Base-by-base conservation (phyloP, 257 asterid species). In the Gentiana macrophylla region DNA sequence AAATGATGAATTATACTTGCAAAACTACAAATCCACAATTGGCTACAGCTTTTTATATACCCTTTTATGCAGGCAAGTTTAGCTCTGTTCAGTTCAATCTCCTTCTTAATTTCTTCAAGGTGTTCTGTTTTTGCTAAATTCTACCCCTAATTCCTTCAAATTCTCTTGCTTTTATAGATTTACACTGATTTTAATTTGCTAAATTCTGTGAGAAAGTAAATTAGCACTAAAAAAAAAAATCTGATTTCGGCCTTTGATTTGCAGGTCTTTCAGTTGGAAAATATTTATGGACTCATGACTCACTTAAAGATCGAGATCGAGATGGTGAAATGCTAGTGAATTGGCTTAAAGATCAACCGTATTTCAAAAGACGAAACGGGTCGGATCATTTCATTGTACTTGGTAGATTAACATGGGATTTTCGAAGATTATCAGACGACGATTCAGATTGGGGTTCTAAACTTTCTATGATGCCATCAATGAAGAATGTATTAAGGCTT, bases 381-480 rank as follows among this genome's bases (percentile, higher is more conserved):
- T 72, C 85, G 12, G 94, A 87, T 65, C 96, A 84, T 49, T 87
- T 87, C 80, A 72, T 72, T 62, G 74, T 86, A 3, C 71, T 87
- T 15, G 79, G 89, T 1, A 37, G 96, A 50, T 78, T 82, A 69
- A 82, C 96, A 0, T 84, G 89, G 94, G 96, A 87, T 58, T 87
- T 87, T 70, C 74, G 96, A 3, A 72, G 96, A 43, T 86, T 80
- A 8, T 80, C 96, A 0, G 89, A 82, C 0, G 64, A 66, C 55
- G 47, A 66, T 1, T 38, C 7, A 8, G 45, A 38, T 2, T 84
- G 87, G 96, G 96, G 96, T 0, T 84, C 94, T 33, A 77, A 84
- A 32, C 79, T 84, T 58, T 74, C 80, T 13, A 77, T 84, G 69
- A 79, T 80, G 84, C 78, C 76, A 1, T 71, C 70, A 59, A 87